phyloP scores from a whole-genome alignment of 2,329 filamentous ascomycete species.

The Hymenoscyphus repandus region DNA sequence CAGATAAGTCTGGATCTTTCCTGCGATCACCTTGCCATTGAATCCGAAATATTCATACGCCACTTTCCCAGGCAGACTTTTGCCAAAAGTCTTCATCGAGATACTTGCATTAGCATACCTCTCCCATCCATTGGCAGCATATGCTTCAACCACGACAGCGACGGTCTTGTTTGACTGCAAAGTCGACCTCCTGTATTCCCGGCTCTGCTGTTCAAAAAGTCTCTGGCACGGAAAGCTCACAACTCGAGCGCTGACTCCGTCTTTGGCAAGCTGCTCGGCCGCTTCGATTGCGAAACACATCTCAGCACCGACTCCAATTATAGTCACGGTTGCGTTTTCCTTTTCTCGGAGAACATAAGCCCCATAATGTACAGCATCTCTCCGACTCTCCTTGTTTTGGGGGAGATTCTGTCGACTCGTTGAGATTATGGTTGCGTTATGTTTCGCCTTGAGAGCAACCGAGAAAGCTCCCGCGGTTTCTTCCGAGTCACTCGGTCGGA shows the following conservation, averaged over 20 bases:
- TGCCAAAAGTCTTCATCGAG: conserved; percentile 49
- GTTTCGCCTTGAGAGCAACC: not conserved
- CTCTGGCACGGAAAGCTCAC: conserved; percentile 43
- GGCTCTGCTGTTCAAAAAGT: conserved; percentile 38
- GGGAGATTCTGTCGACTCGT: conserved; percentile 36
- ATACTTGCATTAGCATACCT: conserved; percentile 52
- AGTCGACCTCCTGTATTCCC: conserved; percentile 41
- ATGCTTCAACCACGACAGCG: conserved; percentile 55
- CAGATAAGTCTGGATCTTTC: conserved; percentile 19
- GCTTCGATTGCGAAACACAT: conserved; percentile 39
- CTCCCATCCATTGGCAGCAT: conserved; percentile 54
- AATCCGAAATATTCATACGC: conserved; percentile 54
- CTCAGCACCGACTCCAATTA: conserved; percentile 34
- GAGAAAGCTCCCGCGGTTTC: conserved; percentile 49
- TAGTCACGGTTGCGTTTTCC: conserved; percentile 41
- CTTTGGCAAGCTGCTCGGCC: conserved; percentile 35
- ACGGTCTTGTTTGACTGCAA: conserved; percentile 40
- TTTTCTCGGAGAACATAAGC: conserved; percentile 43
- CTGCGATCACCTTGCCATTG: conserved; percentile 39
- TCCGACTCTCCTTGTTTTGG: conserved; percentile 36
- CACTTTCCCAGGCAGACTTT: conserved; percentile 48
- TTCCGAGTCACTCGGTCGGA: conserved; percentile 54
- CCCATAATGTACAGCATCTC: conserved; percentile 39
- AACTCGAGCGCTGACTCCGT: conserved; percentile 35
- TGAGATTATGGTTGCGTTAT: conserved; percentile 1